phyloP scores from a whole-genome alignment of 108 stramenopile genomes.

The Nitzschia sp. region DNA sequence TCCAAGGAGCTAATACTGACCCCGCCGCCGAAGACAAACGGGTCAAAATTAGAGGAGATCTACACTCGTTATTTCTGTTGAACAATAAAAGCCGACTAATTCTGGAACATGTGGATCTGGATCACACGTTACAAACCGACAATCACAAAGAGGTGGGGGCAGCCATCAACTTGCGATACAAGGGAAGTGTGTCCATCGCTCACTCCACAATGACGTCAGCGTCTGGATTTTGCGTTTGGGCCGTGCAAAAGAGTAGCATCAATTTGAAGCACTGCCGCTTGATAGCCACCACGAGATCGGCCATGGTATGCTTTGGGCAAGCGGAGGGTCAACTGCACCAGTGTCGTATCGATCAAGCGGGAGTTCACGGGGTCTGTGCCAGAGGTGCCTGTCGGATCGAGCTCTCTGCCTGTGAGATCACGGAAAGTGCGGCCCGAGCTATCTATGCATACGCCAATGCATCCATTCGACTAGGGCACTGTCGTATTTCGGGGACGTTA shows the following conservation, averaged over 20 bases:
- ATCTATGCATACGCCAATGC: slow-evolving; percentile 43
- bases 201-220: background rate
- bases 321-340: background rate
- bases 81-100: slow-evolving; percentile 29
- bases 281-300: slow-evolving; percentile 20
- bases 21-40: background rate
- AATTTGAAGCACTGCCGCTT: slow-evolving; percentile 11
- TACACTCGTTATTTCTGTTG: slow-evolving; percentile 30
- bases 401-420: slow-evolving; percentile 1
- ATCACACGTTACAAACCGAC: slow-evolving; percentile 18
- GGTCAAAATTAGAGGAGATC: slow-evolving; percentile 14
- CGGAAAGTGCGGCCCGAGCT: slow-evolving; percentile 21
- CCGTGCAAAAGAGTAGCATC: slow-evolving; percentile 34
- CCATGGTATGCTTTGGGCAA: slow-evolving; percentile 37
- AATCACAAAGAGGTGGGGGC: slow-evolving; percentile 31
- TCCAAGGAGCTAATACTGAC: slow-evolving; percentile 10
- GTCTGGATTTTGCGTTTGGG: slow-evolving; percentile 37
- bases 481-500: slow-evolving; percentile 19
- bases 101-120: slow-evolving; percentile 24
- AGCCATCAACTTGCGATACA: slow-evolving; percentile 35
- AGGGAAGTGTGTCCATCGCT: background rate
- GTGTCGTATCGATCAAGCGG: slow-evolving; percentile 15
- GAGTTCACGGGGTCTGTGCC: slow-evolving; percentile 38
- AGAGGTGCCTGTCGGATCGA: slow-evolving; percentile 17
- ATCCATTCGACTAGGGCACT: slow-evolving; percentile 3